These are phyloP conservation scores for Penicillium hordei DNA, from an alignment of 2,329 filamentous ascomycete species.

Conservation along the genomic window DNA sequence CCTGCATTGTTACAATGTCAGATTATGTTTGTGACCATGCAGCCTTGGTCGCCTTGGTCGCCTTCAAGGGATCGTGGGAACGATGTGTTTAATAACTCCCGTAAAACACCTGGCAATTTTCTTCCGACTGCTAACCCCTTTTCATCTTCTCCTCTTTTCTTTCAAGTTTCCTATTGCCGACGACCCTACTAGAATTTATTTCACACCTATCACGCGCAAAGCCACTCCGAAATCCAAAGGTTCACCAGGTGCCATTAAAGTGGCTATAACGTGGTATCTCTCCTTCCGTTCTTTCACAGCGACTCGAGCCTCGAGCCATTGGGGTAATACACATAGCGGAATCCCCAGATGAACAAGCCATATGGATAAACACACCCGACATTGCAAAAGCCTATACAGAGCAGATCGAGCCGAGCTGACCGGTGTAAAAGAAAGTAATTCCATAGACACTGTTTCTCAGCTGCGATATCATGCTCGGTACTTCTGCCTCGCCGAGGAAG, in stretches of 20 bases:
- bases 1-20: conserved; percentile 44
- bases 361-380: too few relatives aligned
- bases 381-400: too few relatives aligned
- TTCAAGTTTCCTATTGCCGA: neutral
- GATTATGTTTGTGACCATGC: neutral
- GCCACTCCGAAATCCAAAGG: neutral
- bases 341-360: too few relatives aligned
- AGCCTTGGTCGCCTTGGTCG: neutral
- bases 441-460: too few relatives aligned
- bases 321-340: too few relatives aligned
- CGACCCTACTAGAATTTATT: neutral
- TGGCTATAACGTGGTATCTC: neutral
- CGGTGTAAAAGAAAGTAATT: too few relatives aligned
- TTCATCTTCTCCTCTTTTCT: neutral
- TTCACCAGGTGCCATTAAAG: neutral
- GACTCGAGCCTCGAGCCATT: neutral
- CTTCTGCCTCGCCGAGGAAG: too few relatives aligned
- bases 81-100: conserved; percentile 54
- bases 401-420: too few relatives aligned
- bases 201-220: neutral
- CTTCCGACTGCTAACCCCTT: neutral
- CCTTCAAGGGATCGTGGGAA: conserved; percentile 54
- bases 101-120: conserved; percentile 49
- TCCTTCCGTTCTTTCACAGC: too few relatives aligned
- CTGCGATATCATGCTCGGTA: too few relatives aligned